phyloP scores from a whole-genome alignment of 129 eudicot genomes.

The Deinandra increscens region DNA sequence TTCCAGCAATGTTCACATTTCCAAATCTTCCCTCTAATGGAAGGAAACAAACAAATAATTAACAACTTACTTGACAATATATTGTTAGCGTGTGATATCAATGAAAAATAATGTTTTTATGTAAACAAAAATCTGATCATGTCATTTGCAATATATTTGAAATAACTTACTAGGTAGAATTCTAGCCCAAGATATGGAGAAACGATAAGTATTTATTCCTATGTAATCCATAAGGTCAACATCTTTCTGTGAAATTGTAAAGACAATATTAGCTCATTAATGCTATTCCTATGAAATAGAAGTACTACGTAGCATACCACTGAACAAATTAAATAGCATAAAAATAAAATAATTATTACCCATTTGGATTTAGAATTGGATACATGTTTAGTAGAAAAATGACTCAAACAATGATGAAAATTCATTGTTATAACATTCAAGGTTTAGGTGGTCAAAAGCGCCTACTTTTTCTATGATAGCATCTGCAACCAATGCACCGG shows the following conservation, averaged over 20 bases:
- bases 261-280: conserved; percentile 16
- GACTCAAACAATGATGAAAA: background rate
- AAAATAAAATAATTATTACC: background rate
- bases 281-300: background rate
- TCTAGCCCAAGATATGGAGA: conserved; percentile 84
- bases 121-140: background rate
- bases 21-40: conserved; percentile 67
- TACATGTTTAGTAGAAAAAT: background rate
- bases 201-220: conserved; percentile 65
- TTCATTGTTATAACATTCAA: background rate
- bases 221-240: conserved; percentile 61
- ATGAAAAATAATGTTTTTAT: background rate
- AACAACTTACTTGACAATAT: background rate
- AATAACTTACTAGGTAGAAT: conserved; percentile 62
- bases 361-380: background rate
- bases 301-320: background rate
- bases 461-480: too few relatives aligned
- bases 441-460: too few relatives aligned
- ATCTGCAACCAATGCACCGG: too few relatives aligned
- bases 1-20: conserved; percentile 57
- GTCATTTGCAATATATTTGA: background rate
- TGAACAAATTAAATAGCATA: background rate
- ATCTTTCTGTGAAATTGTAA: conserved; percentile 49
- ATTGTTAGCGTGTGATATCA: background rate
- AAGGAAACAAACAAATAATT: conserved; percentile 4